A percentile compares a stretch with the other conserved stretches of the same genome.
Conservation (phyloP, 495 filamentous ascomycete species). For the Staphylotrichum longicolle region DNA sequence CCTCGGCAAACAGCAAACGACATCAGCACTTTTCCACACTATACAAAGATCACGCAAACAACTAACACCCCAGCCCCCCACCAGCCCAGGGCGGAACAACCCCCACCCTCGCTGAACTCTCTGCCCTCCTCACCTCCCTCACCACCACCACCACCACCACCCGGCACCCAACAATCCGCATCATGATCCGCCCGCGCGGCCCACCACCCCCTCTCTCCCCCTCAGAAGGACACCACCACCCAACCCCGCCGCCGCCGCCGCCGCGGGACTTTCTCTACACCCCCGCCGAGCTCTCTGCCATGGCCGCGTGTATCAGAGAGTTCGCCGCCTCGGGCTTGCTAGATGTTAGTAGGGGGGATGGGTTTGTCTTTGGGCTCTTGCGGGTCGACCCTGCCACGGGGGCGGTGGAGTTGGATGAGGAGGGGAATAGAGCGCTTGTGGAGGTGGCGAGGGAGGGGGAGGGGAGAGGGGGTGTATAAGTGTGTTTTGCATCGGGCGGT, state of each 20-base stretch:
- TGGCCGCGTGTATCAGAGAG: conserved; percentile 30
- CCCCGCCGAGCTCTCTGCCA: conserved; percentile 30
- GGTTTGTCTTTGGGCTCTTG: conserved; percentile 48
- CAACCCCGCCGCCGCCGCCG: no score
- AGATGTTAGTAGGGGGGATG: conserved; percentile 35
- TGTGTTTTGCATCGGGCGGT: conserved; percentile 45
- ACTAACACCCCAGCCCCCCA: not conserved
- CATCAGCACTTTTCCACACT: not conserved
- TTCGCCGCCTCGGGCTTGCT: conserved; percentile 34
- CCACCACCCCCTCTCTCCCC: conserved; percentile 12
- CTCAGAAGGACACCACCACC: not conserved
- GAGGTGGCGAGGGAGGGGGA: conserved; percentile 13
- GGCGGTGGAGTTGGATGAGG: conserved; percentile 31
- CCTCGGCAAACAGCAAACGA: no score
- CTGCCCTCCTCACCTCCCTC: conserved; percentile 14
- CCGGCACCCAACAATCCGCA: conserved; percentile 29
- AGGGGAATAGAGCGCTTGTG: conserved; percentile 28
- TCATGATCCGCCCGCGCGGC: conserved; percentile 50
- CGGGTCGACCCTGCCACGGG: not conserved
- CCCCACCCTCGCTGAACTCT: conserved; percentile 31
- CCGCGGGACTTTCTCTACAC: conserved; percentile 44
- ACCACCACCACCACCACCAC: conserved; percentile 23
- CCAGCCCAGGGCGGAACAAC: conserved; percentile 39
- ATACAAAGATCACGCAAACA: not conserved
- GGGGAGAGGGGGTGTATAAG: conserved; percentile 14